phyloP scores from a whole-genome alignment of 768 basidiomycete genomes.

The Pleurotus pulmonarius region DNA sequence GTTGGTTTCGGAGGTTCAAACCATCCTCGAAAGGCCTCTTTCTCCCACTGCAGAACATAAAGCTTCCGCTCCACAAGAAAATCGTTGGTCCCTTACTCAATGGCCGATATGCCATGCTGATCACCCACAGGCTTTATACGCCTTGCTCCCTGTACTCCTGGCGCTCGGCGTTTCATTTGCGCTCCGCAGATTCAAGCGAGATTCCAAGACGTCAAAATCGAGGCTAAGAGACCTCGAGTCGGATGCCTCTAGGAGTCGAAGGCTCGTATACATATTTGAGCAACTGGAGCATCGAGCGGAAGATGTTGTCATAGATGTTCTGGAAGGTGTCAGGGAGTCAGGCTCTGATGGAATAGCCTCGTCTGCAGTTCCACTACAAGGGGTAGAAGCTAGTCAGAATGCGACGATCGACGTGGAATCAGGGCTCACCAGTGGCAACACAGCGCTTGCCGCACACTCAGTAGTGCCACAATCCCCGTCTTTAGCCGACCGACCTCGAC shows the following conservation, averaged over 20 bases:
- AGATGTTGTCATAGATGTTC: neutral
- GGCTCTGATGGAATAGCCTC: slow-evolving; percentile 10
- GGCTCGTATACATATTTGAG: slow-evolving; percentile 10
- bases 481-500: neutral
- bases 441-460: neutral
- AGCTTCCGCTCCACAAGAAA: slow-evolving; percentile 7
- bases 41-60: neutral
- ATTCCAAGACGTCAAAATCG: neutral
- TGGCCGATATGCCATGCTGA: neutral
- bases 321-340: slow-evolving; percentile 23
- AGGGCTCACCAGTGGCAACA: neutral
- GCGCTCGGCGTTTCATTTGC: neutral
- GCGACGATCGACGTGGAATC: neutral
- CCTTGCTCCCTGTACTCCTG: neutral
- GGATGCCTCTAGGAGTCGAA: slow-evolving; percentile 17
- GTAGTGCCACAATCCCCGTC: neutral
- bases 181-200: slow-evolving; percentile 4
- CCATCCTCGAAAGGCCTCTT: slow-evolving; percentile 10
- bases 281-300: neutral
- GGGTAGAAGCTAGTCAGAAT: neutral
- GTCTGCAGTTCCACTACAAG: slow-evolving; percentile 2
- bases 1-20: slow-evolving; percentile 3
- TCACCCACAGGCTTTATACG: neutral
- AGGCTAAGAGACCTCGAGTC: slow-evolving; percentile 3
- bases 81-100: neutral